phyloP scores from a whole-genome alignment of 306 rosid genomes.

The Prunus kanzakura region DNA sequence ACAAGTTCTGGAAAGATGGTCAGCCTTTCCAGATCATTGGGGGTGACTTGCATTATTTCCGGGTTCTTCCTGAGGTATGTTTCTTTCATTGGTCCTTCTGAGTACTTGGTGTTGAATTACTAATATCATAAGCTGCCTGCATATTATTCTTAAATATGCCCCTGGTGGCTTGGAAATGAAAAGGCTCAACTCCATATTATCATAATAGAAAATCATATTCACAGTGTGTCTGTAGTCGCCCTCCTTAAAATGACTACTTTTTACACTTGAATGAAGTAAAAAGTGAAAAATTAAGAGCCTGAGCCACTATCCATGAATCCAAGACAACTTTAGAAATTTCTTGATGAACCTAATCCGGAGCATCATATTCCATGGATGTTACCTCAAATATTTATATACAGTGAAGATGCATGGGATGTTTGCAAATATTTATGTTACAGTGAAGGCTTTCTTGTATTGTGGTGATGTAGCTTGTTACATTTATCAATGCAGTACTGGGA shows the following conservation, averaged over 20 bases:
- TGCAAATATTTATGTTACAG: slow-evolving; percentile 10
- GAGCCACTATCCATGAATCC: neutral
- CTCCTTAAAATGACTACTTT: neutral
- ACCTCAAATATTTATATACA: neutral
- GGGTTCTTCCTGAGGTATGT: slow-evolving; percentile 84
- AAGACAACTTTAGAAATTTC: neutral
- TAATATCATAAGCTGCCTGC: neutral
- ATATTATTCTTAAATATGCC: too few relatives aligned
- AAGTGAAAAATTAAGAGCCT: neutral
- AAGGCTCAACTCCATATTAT: too few relatives aligned
- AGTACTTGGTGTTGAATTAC: neutral
- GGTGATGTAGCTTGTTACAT: slow-evolving; percentile 14
- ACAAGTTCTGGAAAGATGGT: slow-evolving; percentile 87
- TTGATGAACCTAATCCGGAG: neutral
- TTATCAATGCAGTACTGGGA: slow-evolving; percentile 79
- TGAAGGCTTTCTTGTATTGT: slow-evolving; percentile 20
- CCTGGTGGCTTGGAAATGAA: too few relatives aligned
- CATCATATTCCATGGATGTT: neutral
- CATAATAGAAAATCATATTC: too few relatives aligned
- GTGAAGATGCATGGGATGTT: neutral
- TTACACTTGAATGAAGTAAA: neutral
- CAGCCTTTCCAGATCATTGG: slow-evolving; percentile 81
- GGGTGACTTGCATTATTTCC: slow-evolving; percentile 91
- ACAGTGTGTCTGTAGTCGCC: neutral
- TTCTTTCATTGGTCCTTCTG: neutral